phyloP scores from a whole-genome alignment of 2,329 filamentous ascomycete genomes.

The Aspergillus brunneoviolaceus region DNA sequence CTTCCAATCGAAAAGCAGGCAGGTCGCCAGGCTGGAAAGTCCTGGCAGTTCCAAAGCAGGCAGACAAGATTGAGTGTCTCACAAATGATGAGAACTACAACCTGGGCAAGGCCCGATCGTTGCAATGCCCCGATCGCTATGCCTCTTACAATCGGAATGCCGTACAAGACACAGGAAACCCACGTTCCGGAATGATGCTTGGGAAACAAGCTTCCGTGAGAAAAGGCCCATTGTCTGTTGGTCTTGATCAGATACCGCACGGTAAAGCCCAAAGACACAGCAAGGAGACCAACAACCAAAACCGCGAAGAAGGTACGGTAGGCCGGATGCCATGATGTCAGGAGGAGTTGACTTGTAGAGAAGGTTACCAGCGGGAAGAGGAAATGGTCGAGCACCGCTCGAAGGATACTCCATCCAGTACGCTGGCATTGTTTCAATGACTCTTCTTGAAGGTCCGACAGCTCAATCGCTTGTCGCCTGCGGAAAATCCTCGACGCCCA shows the following conservation, averaged over 20 bases:
- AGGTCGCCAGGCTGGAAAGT: not conserved
- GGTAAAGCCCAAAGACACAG: not conserved
- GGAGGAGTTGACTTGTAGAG: slow-evolving; percentile 7
- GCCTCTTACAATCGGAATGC: slow-evolving; percentile 11
- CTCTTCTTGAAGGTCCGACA: not conserved
- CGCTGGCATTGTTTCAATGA: not conserved
- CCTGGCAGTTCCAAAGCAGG: not conserved
- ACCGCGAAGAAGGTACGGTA: slow-evolving; percentile 12
- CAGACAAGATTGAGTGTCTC: not conserved
- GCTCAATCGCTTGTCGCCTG: not conserved
- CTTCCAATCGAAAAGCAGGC: not conserved
- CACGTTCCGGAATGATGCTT: not conserved
- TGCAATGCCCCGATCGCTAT: slow-evolving; percentile 13
- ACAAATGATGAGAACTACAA: slow-evolving; percentile 5
- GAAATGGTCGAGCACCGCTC: slow-evolving; percentile 12
- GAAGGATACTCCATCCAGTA: slow-evolving; percentile 9
- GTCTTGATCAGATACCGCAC: not conserved
- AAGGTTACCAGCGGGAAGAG: slow-evolving; percentile 12
- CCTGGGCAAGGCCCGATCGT: slow-evolving; percentile 8
- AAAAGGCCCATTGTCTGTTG: not conserved
- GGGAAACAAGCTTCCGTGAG: not conserved
- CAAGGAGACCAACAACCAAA: not conserved
- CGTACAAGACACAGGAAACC: slow-evolving; percentile 8
- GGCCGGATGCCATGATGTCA: slow-evolving; percentile 1
- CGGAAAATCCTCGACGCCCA: slow-evolving; percentile 5